phyloP scores from a whole-genome alignment of 805 yeast genomes.

The Phaffomyces opuntiae region DNA sequence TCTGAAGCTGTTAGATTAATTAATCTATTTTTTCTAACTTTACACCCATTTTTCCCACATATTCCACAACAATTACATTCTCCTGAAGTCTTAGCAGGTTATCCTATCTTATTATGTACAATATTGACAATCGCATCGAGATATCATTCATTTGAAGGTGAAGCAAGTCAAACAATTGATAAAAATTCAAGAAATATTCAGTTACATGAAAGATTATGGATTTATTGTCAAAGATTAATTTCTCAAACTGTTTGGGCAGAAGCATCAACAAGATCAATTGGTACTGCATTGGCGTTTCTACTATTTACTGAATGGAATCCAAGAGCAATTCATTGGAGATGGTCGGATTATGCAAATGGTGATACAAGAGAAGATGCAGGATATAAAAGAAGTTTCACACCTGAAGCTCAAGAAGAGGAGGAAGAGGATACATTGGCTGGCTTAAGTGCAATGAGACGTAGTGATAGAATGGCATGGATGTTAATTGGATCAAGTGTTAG shows the following conservation, averaged over 20 bases:
- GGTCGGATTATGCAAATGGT: slow-evolving; percentile 75
- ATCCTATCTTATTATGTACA: slow-evolving; percentile 77
- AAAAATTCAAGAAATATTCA: slow-evolving; percentile 40
- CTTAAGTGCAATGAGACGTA: slow-evolving; percentile 75
- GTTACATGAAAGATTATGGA: slow-evolving; percentile 78
- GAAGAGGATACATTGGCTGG: slow-evolving; percentile 46
- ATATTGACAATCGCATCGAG: slow-evolving; percentile 75
- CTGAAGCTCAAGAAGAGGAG: neutral
- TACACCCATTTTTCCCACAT: slow-evolving; percentile 90
- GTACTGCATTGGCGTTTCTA: slow-evolving; percentile 78
- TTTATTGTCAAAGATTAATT: slow-evolving; percentile 70
- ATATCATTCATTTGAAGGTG: slow-evolving; percentile 53
- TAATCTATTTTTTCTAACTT: slow-evolving; percentile 57
- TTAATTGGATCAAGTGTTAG: slow-evolving; percentile 82
- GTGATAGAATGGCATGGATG: slow-evolving; percentile 93
- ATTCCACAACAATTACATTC: slow-evolving; percentile 69
- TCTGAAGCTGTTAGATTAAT: slow-evolving; percentile 52
- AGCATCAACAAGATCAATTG: slow-evolving; percentile 79
- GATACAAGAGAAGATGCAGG: slow-evolving; percentile 28
- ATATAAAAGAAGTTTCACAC: slow-evolving; percentile 2
- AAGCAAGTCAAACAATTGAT: slow-evolving; percentile 27
- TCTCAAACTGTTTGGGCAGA: slow-evolving; percentile 93
- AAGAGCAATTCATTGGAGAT: slow-evolving; percentile 82
- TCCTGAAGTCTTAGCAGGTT: slow-evolving; percentile 59
- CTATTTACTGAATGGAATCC: slow-evolving; percentile 95